Evolutionary conservation across 495 filamentous ascomycete genomes (phyloP), one percentile per base, ranked within the genome.

Genomic region (Penicillium angulare): DNA sequence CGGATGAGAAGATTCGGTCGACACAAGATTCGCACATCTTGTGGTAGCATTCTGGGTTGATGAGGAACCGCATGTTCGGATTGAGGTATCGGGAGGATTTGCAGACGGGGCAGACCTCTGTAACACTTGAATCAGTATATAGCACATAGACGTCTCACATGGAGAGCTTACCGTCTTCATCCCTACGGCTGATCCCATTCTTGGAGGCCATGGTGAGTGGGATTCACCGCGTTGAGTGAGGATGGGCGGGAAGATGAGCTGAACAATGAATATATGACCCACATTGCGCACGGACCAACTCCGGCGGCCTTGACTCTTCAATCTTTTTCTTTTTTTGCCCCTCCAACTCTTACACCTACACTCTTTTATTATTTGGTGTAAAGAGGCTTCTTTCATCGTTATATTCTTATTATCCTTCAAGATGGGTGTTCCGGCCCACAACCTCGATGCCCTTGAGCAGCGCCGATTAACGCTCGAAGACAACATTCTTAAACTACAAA

Each of bases 11-110:
- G 52, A 96, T 89, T 21, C 92, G 86, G 74, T 91, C 88, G 42
- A 97, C 92, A 76, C 93, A 97, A 27, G 86, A 88, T 60, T 85
- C 82, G 73, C 93, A 99, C 90, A 99, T 96, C 53, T 88, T 89
- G 80, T 99, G 93, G 78, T 97, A 99, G 80, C 93, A 99, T 75
- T 95, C 89, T 15, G 92, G 88, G 69, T 97, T 96, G 69, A 97
- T 89, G 54, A 95, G 87, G 72, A 99, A 96, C 44, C 81, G 77
- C 82, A 99, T 91, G 72, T 89, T 83, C 18, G 84, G 85, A 74
- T 96, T 97, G 63, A 97, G 84, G 76, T 97, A 97, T 48, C 89
- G 88, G 48, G 87, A 87, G 46, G 89, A 91, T 70, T 95, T 96
- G 86, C 93, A 99, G 59, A 97, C 87, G 36, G 92, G 95, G 73